These are phyloP conservation scores for Leucoagaricus sp. DNA, from an alignment of 1,284 basidiomycete species.

Conservation along the genomic window DNA sequence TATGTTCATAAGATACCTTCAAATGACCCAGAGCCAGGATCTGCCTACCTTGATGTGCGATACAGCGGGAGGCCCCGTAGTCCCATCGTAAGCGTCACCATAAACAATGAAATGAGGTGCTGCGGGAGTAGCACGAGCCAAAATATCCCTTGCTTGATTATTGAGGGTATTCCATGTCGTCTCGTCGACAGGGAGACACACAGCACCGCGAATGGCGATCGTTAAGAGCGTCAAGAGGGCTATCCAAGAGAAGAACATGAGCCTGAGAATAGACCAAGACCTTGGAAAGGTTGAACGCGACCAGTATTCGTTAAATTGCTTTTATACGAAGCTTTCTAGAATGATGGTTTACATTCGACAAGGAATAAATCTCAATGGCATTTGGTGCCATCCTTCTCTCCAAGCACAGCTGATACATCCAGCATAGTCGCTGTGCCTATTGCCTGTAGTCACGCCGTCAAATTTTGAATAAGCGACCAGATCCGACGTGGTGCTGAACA, in stretches of 20 bases:
- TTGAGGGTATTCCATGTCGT: slow-evolving; percentile 24
- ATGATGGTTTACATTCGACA: too few relatives aligned
- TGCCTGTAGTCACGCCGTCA: background rate
- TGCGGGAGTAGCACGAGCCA: slow-evolving; percentile 42
- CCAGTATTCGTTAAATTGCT: background rate
- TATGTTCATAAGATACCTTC: background rate
- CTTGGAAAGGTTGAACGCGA: background rate
- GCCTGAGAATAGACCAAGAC: background rate
- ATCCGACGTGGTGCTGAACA: background rate
- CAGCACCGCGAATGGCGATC: slow-evolving; percentile 10
- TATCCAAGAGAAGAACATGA: slow-evolving; percentile 14
- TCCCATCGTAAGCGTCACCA: slow-evolving; percentile 43
- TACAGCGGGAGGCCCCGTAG: slow-evolving; percentile 43
- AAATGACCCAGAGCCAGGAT: background rate
- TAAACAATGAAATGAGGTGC: slow-evolving; percentile 55
- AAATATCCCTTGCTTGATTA: slow-evolving; percentile 37
- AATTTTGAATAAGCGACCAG: too few relatives aligned
- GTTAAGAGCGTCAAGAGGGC: slow-evolving; percentile 20
- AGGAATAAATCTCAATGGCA: too few relatives aligned
- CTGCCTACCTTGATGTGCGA: slow-evolving; percentile 40
- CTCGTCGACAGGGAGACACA: slow-evolving; percentile 1
- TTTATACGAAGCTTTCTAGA: background rate
- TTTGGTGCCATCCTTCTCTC: background rate
- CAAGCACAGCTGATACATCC: background rate
- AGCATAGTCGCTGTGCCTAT: background rate